These are phyloP conservation scores for Nigrospora osmanthi DNA, from an alignment of 2,329 filamentous ascomycete species.

Conservation along the genomic window DNA sequence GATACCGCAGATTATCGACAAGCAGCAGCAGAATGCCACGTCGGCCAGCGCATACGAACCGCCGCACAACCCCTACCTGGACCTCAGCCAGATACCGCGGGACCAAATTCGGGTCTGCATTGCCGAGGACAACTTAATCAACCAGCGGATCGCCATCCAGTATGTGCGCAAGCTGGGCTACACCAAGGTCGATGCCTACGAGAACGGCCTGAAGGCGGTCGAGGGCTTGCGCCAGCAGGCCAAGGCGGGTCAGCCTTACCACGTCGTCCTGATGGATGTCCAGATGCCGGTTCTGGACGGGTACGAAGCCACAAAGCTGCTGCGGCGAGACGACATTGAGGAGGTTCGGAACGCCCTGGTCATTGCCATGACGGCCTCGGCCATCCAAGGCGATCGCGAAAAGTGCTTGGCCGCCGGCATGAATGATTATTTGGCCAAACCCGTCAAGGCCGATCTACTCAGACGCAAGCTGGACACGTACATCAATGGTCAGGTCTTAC, in stretches of 20 bases:
- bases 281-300: conserved; percentile 94
- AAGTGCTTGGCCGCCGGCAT: conserved; percentile 94
- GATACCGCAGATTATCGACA: conserved; percentile 31
- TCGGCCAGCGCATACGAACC: conserved; percentile 28
- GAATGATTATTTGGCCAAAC: conserved; percentile 96
- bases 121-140: conserved; percentile 91
- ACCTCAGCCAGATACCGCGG: conserved; percentile 66
- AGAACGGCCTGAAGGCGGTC: conserved; percentile 81
- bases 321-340: conserved; percentile 69
- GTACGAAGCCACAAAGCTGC: conserved; percentile 80
- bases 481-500: conserved; percentile 29
- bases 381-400: conserved; percentile 89
- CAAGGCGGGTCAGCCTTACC: conserved; percentile 67
- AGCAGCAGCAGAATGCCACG: conserved; percentile 11
- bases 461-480: conserved; percentile 70
- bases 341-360: conserved; percentile 78
- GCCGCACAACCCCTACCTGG: conserved; percentile 42
- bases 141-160: conserved; percentile 87
- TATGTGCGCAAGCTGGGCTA: conserved; percentile 85
- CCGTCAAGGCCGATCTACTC: conserved; percentile 80
- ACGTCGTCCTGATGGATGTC: conserved; percentile 90
- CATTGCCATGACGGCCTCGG: conserved; percentile 94
- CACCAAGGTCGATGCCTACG: conserved; percentile 73
- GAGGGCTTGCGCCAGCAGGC: conserved; percentile 73
- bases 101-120: conserved; percentile 82